Evolutionary conservation across 768 basidiomycete species (phyloP).

Genomic region (Tricholoma bakamatsutake): DNA sequence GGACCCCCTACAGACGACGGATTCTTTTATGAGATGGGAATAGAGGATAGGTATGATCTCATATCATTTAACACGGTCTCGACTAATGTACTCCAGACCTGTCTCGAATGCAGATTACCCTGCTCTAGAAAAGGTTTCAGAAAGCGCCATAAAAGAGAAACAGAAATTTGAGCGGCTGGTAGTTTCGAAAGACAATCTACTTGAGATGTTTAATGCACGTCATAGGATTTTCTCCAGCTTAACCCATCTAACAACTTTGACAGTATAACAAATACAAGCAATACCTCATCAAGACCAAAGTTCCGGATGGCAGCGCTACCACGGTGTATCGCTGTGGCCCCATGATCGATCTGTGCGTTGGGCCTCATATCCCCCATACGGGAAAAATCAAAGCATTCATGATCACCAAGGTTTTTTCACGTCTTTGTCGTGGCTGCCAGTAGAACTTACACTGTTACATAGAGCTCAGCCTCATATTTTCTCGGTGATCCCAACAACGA

Average conservation of each 20-base stretch:
- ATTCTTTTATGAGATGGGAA: constrained; percentile 99
- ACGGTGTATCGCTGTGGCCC: constrained; percentile 99
- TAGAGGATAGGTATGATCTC: constrained; percentile 59
- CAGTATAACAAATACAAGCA: constrained; percentile 99
- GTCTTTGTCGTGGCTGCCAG: background rate
- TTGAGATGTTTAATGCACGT: constrained; percentile 93
- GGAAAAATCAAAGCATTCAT: constrained; percentile 97
- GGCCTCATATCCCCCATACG: constrained; percentile 97
- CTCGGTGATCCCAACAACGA: constrained; percentile 91
- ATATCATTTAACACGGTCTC: background rate
- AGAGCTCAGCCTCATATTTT: constrained; percentile 99
- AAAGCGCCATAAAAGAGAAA: constrained; percentile 89
- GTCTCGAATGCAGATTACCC: constrained; percentile 83
- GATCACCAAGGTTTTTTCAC: constrained; percentile 73
- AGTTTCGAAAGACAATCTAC: constrained; percentile 88
- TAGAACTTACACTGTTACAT: background rate
- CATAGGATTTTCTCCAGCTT: background rate
- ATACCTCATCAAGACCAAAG: constrained; percentile 91
- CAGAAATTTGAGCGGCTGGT: constrained; percentile 95
- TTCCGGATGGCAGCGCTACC: constrained; percentile 92
- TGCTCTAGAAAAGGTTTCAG: constrained; percentile 81
- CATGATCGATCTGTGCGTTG: constrained; percentile 95
- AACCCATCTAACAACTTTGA: constrained; percentile 2
- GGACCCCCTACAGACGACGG: constrained; percentile 97
- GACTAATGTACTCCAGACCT: constrained; percentile 37